Base-by-base conservation (phyloP, 1,139 yeast genomes). In the Candida tetrigidarum region DNA sequence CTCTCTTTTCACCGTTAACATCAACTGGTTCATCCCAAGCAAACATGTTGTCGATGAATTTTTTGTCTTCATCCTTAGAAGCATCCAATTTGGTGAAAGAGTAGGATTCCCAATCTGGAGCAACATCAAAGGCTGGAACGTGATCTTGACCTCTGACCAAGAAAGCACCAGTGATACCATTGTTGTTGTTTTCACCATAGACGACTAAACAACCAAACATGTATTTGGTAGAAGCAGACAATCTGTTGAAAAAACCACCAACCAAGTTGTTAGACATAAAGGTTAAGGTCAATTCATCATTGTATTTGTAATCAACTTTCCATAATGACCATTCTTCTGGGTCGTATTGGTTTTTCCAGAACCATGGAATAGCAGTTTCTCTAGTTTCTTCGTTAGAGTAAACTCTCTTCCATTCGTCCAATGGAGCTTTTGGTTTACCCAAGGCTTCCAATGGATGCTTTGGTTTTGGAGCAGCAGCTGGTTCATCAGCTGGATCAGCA, bases 331-430 rank as follows among this genome's bases (percentile, higher is more conserved):
- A 93, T 74, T 93, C 98, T 59, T 84, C 81, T 56, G 95, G 83
- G 76, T 92, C 84, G 81, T 81, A 92, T 78, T 88, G 84, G 71
- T 87, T 86, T 56, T 75, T 64, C 97, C 97, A 93, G 92, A 93
- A 93, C 93, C 95, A 93, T 67, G 98, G 98, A 59, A 93, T 80
- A 57, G 98, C 97, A 58, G 71, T 82, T 68, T 84, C 86, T 78
- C 98, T 90, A 64, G 98, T 92, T 66, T 93, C 98, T 74, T 91
- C 95, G 83, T 93, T 93, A 56, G 98, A 92, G 86, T 93, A 95
- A 57, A 74, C 74, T 78, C 97, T 87, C 86, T 93, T 93, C 96
- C 97, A 92, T 71, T 90, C 96, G 65, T 93, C 98, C 56, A 93
- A 64, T 52, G 83, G 75, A 62, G 86, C 77, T 67, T 65, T 86